Percentiles rank a stretch among this genome's conserved stretches.
Conservation (phyloP, 169 alveolate species). For the Perkinsus olseni region DNA sequence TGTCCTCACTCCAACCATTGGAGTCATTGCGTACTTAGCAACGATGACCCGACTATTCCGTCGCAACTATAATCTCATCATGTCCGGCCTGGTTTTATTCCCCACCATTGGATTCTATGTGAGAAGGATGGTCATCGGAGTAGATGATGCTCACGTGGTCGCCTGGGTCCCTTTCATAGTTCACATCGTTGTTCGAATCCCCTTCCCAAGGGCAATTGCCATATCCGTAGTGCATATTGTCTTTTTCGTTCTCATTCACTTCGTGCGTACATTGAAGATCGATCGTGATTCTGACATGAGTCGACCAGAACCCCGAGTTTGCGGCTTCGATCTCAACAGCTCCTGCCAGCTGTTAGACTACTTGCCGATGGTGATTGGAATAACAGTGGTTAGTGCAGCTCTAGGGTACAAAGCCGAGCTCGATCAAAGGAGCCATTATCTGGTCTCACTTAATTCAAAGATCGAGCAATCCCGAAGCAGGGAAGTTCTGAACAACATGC, state of each 20-base stretch:
- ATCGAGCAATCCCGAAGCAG: slow-evolving; percentile 59
- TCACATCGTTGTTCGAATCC: neutral
- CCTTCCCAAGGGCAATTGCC: neutral
- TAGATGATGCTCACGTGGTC: neutral
- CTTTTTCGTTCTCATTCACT: neutral
- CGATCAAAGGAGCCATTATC: slow-evolving; percentile 58
- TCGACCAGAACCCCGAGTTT: neutral
- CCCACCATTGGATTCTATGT: neutral
- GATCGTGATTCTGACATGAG: neutral
- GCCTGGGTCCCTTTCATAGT: neutral
- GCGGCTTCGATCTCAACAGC: neutral
- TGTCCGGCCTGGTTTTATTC: too few species aligned
- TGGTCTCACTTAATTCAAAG: slow-evolving; percentile 50
- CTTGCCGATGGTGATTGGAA: slow-evolving; percentile 59
- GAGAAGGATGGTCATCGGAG: neutral
- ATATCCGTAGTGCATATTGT: neutral
- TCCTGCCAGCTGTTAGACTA: slow-evolving; percentile 11
- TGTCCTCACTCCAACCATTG: too few species aligned
- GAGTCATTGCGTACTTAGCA: too few species aligned
- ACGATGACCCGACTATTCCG: too few species aligned
- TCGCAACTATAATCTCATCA: too few species aligned
- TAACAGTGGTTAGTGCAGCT: slow-evolving; percentile 55
- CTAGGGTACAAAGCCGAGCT: slow-evolving; percentile 73
- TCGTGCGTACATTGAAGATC: neutral
- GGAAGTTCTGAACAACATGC: slow-evolving; percentile 75